phyloP scores from a whole-genome alignment of 164 flowering plant species.

The Taxillus chinensis region DNA sequence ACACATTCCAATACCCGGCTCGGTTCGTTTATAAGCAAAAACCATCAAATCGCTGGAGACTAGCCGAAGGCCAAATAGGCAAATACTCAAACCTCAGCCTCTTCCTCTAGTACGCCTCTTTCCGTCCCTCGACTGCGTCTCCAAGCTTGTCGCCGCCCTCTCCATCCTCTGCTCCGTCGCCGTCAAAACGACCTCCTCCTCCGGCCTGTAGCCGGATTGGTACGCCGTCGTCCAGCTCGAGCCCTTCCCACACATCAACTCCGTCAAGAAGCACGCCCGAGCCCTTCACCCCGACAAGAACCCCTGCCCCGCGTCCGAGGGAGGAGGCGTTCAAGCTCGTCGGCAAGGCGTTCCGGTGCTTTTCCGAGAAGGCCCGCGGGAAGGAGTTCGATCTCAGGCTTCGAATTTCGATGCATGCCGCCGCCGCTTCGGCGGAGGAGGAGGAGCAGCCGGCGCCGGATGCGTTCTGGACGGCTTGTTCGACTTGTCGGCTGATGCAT shows the following conservation, averaged over 20 bases:
- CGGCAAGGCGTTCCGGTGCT: conserved; percentile 48
- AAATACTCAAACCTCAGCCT: conserved; percentile 32
- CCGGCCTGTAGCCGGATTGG: conserved; percentile 24
- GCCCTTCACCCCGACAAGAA: conserved; percentile 74
- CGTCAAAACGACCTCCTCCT: conserved; percentile 9
- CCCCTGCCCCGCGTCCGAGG: conserved; percentile 43
- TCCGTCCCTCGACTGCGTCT: conserved; percentile 42
- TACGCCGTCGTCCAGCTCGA: conserved; percentile 61
- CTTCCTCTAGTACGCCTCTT: conserved; percentile 41
- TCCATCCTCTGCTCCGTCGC: conserved; percentile 25
- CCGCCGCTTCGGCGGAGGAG: conserved; percentile 11
- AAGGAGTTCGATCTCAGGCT: conserved; percentile 63
- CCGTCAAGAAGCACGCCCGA: conserved; percentile 59
- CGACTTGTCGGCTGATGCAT: conserved; percentile 52
- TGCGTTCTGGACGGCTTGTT: conserved; percentile 67
- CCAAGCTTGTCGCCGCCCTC: conserved; percentile 52
- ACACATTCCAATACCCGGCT: too few species aligned
- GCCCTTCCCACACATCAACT: conserved; percentile 54
- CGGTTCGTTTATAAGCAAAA: too few species aligned
- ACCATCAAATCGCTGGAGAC: conserved; percentile 35
- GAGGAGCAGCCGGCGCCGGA: conserved; percentile 13
- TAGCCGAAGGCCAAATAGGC: conserved; percentile 46
- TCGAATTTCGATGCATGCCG: conserved; percentile 43
- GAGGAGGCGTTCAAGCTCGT: conserved; percentile 80
- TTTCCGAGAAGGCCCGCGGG: conserved; percentile 48